A percentile compares a stretch with the other conserved stretches of the same genome.
Conservation (phyloP, 2,329 filamentous ascomycete species). For the Penicillium sp. region DNA sequence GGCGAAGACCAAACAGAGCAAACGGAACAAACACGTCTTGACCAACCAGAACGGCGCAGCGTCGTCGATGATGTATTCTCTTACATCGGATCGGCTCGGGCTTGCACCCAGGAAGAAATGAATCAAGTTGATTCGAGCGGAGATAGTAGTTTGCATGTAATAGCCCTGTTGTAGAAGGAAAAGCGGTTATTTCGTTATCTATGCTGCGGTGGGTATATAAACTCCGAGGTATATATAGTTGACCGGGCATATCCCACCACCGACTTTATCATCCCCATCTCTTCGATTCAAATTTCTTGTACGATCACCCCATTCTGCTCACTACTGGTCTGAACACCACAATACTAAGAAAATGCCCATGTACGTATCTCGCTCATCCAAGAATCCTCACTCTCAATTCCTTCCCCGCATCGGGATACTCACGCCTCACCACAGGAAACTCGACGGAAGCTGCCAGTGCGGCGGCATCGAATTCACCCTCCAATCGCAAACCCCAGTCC, state of each 20-base stretch:
- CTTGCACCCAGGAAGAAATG: slow-evolving; percentile 7
- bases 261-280: too few species aligned
- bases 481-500: slow-evolving; percentile 47
- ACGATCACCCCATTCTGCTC: too few species aligned
- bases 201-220: too few species aligned
- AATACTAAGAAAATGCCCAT: slow-evolving; percentile 20
- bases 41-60: slow-evolving; percentile 16
- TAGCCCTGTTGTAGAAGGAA: too few species aligned
- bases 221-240: too few species aligned
- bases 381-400: background rate
- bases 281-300: too few species aligned
- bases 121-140: background rate
- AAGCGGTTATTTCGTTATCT: too few species aligned
- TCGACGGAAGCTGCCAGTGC: slow-evolving; percentile 51
- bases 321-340: too few species aligned
- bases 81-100: slow-evolving; percentile 2
- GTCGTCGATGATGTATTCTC: slow-evolving; percentile 14
- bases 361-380: slow-evolving; percentile 11
- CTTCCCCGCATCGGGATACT: slow-evolving; percentile 6
- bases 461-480: slow-evolving; percentile 48
- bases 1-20: slow-evolving; percentile 29
- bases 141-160: too few species aligned
- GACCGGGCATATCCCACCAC: too few species aligned
- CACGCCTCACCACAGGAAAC: slow-evolving; percentile 39
- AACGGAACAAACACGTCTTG: slow-evolving; percentile 28